Conservation (phyloP, 2,329 filamentous ascomycete genomes). For the Ceratocystis cacaofunesta region DNA sequence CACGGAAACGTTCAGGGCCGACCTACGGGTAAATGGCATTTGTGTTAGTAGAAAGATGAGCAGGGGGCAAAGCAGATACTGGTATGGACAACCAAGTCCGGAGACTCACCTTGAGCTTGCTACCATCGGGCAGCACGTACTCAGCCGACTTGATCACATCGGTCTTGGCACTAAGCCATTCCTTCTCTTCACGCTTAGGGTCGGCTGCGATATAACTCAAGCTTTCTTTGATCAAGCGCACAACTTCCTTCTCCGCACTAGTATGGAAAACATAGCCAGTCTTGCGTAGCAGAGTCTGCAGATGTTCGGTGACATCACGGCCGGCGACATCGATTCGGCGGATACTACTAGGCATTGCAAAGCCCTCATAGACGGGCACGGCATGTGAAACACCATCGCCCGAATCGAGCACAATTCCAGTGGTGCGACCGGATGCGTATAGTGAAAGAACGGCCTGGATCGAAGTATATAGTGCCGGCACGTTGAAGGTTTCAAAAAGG, state of each 20-base stretch:
- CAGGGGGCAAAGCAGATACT: background rate
- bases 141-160: conserved; percentile 68
- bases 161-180: conserved; percentile 70
- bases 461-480: conserved; percentile 87
- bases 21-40: conserved; percentile 36
- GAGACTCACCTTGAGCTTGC: conserved; percentile 63
- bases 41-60: conserved; percentile 12
- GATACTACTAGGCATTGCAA: conserved; percentile 91
- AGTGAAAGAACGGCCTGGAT: conserved; percentile 94
- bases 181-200: conserved; percentile 88
- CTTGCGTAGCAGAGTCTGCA: conserved; percentile 83
- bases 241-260: conserved; percentile 97
- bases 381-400: conserved; percentile 95
- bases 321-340: conserved; percentile 91
- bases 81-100: background rate
- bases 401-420: conserved; percentile 86
- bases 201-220: conserved; percentile 83
- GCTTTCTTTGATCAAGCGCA: conserved; percentile 90
- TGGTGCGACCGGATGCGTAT: conserved; percentile 90
- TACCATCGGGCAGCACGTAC: conserved; percentile 81
- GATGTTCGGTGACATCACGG: conserved; percentile 86
- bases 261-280: conserved; percentile 92
- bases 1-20: conserved; percentile 85
- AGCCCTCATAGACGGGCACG: conserved; percentile 94
- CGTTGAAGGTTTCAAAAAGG: conserved; percentile 97